Percentiles rank a stretch among this genome's conserved stretches.
Evolutionary conservation across 306 rosid species (phyloP).

Genomic region (Lagenaria siceraria): DNA sequence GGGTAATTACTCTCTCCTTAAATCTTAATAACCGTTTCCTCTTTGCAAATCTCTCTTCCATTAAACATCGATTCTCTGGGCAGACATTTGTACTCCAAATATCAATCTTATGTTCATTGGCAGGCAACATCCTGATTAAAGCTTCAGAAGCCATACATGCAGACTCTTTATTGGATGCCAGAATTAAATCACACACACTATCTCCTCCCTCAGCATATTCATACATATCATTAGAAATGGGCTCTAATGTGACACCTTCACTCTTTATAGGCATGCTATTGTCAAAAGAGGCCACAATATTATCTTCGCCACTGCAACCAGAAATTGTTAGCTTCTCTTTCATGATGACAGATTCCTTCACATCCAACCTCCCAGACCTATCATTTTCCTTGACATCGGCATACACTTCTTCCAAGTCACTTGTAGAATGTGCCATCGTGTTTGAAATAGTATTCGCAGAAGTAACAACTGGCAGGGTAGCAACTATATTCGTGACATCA

Average conservation of each 20-base stretch:
- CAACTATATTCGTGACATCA: constrained; percentile 31
- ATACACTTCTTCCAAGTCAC: constrained; percentile 22
- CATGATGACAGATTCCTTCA: not conserved
- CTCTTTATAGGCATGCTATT: not conserved
- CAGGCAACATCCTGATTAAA: constrained; percentile 42
- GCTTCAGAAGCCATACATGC: constrained; percentile 34
- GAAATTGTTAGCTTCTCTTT: not conserved
- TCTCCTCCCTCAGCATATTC: constrained; percentile 11
- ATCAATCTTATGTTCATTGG: constrained; percentile 17
- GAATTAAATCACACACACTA: constrained; percentile 21
- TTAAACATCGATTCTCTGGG: constrained; percentile 11
- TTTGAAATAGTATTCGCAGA: constrained; percentile 21
- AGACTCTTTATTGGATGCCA: constrained; percentile 54
- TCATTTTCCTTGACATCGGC: constrained; percentile 43
- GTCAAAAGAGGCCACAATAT: not conserved
- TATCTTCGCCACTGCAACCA: not conserved
- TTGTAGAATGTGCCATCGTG: constrained; percentile 25
- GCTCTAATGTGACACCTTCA: not conserved
- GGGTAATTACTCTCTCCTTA: constrained; percentile 64
- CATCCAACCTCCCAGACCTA: constrained; percentile 57
- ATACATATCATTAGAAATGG: not conserved
- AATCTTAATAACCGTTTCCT: constrained; percentile 47
- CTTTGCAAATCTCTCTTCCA: constrained; percentile 46
- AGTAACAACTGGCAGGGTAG: constrained; percentile 30
- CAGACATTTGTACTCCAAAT: constrained; percentile 15